Percentiles rank a stretch among this genome's conserved stretches.
phyloP scores from a whole-genome alignment of 305 asterid genomes.

The Solanum hybrid region DNA sequence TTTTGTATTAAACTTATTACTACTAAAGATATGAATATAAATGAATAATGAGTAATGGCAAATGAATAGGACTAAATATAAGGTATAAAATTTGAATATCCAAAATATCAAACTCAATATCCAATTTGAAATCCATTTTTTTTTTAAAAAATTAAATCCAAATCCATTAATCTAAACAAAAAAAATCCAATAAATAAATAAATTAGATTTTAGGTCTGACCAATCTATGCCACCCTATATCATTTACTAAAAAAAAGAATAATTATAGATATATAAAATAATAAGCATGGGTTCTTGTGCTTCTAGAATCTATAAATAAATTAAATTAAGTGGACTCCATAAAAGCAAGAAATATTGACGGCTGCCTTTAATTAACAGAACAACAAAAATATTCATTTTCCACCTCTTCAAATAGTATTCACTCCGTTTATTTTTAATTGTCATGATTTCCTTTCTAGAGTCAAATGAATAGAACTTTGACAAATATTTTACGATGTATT shows the following conservation, averaged over 20 bases:
- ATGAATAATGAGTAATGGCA: background rate
- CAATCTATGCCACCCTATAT: background rate
- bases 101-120: background rate
- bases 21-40: too few species aligned
- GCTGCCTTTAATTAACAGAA: background rate
- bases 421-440: too few species aligned
- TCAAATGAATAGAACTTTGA: too few species aligned
- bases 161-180: background rate
- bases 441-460: too few species aligned
- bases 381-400: background rate
- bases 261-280: background rate
- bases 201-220: background rate
- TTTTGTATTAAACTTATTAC: background rate
- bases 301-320: background rate
- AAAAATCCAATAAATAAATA: background rate
- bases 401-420: background rate
- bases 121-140: background rate
- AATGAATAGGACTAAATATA: background rate
- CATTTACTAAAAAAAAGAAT: background rate
- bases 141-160: background rate
- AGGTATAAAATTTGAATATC: background rate
- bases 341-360: background rate
- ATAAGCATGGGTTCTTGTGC: background rate
- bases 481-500: too few species aligned
- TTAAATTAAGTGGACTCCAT: background rate